phyloP scores from a whole-genome alignment of 1,284 basidiomycete genomes.

The Trametes hirsuta region DNA sequence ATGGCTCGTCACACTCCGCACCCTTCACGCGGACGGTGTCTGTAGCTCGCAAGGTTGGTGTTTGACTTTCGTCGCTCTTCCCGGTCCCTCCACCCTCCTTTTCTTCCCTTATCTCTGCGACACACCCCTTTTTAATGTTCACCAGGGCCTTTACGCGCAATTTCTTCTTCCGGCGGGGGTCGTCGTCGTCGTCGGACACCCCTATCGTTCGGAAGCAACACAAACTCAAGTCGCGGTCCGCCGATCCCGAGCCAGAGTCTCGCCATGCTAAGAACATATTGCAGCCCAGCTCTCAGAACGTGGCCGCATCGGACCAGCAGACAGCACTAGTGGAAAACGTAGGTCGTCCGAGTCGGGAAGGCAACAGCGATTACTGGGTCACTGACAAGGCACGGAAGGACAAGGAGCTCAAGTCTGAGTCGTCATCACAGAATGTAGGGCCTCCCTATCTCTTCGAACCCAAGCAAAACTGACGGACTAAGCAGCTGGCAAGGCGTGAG shows the following conservation, averaged over 20 bases:
- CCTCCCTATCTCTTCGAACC: too few relatives aligned
- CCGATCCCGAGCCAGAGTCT: not conserved
- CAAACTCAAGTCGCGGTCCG: not conserved
- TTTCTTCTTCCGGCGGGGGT: slow-evolving; percentile 16
- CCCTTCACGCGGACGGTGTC: slow-evolving; percentile 6
- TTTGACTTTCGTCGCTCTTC: slow-evolving; percentile 6
- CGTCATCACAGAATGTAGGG: not conserved
- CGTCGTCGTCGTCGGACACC: slow-evolving; percentile 6
- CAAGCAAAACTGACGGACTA: too few relatives aligned
- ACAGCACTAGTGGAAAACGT: too few relatives aligned
- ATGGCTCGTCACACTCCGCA: slow-evolving; percentile 11
- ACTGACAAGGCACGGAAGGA: not conserved
- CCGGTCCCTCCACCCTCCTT: not conserved
- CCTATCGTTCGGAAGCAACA: not conserved
- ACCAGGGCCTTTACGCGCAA: slow-evolving; percentile 17
- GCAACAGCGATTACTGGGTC: too few relatives aligned
- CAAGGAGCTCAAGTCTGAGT: not conserved
- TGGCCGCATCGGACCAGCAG: not conserved
- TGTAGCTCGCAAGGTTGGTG: not conserved
- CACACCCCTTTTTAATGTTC: slow-evolving; percentile 18
- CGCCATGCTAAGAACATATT: not conserved
- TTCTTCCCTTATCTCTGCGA: slow-evolving; percentile 6
- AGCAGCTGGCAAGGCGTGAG: not conserved
- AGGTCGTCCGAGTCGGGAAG: too few relatives aligned
- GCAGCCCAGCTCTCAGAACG: slow-evolving; percentile 1